Evolutionary conservation across 2,329 filamentous ascomycete genomes (phyloP).

Genomic region (Diatrype stigma): DNA sequence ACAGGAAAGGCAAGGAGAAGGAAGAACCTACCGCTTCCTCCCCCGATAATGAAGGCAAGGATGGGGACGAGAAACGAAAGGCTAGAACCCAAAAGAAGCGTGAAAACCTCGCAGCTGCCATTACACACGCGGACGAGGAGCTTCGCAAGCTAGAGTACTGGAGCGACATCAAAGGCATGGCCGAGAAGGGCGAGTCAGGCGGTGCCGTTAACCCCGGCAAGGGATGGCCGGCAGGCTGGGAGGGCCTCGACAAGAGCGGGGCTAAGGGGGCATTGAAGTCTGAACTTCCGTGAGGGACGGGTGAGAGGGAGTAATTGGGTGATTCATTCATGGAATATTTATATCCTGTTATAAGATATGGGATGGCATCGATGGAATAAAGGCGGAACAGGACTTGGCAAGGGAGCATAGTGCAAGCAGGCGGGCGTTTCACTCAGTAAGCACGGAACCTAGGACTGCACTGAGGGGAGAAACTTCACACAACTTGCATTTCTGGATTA

Average conservation of each 20-base stretch:
- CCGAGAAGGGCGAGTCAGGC: conserved; percentile 45
- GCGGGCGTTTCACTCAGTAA: too few relatives aligned
- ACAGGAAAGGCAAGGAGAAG: conserved; percentile 24
- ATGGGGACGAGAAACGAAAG: conserved; percentile 15
- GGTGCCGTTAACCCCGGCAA: conserved; percentile 39
- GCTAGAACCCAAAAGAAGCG: conserved; percentile 51
- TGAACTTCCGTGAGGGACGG: conserved; percentile 10
- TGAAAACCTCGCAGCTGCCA: conserved; percentile 67
- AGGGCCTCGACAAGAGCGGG: conserved; percentile 51
- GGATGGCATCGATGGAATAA: too few relatives aligned
- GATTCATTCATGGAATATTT: too few relatives aligned
- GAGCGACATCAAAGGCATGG: conserved; percentile 74
- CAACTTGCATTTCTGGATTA: too few relatives aligned
- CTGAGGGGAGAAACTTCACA: too few relatives aligned
- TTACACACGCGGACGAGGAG: conserved; percentile 74
- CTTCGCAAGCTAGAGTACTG: conserved; percentile 81
- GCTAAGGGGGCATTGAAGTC: conserved; percentile 17
- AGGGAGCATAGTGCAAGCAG: too few relatives aligned
- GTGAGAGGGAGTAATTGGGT: not conserved
- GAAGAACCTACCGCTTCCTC: conserved; percentile 17
- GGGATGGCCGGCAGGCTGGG: conserved; percentile 44
- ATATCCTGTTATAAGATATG: too few relatives aligned
- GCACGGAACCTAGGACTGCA: too few relatives aligned
- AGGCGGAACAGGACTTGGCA: too few relatives aligned
- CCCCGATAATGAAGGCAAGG: conserved; percentile 9